Evolutionary conservation across 1,139 yeast species (phyloP).

Genomic region (Yamadazyma blattariae): DNA sequence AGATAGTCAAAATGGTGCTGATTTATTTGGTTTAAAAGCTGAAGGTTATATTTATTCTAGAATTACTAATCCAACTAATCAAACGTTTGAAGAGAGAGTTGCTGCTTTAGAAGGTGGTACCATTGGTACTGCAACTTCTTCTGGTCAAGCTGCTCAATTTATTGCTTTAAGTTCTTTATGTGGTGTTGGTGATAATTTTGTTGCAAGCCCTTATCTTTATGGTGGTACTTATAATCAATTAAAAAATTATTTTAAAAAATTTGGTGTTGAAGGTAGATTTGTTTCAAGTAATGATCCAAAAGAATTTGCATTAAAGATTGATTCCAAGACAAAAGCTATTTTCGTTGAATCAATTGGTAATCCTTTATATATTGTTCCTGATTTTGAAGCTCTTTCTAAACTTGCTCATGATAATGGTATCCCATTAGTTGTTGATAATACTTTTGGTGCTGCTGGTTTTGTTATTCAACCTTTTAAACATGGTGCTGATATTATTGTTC

Average conservation of each 20-base stretch:
- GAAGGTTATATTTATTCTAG: conserved; percentile 87
- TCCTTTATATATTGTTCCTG: conserved; percentile 92
- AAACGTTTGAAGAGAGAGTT: conserved; percentile 84
- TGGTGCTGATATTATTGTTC: conserved; percentile 84
- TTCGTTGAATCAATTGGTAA: conserved; percentile 92
- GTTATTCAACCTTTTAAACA: conserved; percentile 79
- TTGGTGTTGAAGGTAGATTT: conserved; percentile 82
- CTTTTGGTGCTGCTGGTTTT: conserved; percentile 96
- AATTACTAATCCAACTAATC: conserved; percentile 89
- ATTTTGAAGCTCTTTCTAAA: conserved; percentile 71
- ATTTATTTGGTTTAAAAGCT: conserved; percentile 77
- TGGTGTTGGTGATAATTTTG: conserved; percentile 83
- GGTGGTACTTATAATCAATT: conserved; percentile 98
- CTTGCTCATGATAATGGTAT: conserved; percentile 87
- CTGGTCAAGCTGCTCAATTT: conserved; percentile 96
- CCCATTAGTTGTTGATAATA: conserved; percentile 93
- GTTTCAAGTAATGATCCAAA: conserved; percentile 74
- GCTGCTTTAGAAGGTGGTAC: conserved; percentile 93
- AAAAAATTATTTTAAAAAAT: conserved; percentile 84
- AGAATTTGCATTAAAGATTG: conserved; percentile 70
- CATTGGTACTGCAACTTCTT: conserved; percentile 85
- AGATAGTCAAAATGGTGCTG: conserved; percentile 88
- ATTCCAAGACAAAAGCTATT: conserved; percentile 83
- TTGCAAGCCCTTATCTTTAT: conserved; percentile 83
- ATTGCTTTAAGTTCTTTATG: conserved; percentile 83